A percentile compares a stretch with the other conserved stretches of the same genome.
Conservation (phyloP, 2,329 filamentous ascomycete species). For the Acarospora socialis region DNA sequence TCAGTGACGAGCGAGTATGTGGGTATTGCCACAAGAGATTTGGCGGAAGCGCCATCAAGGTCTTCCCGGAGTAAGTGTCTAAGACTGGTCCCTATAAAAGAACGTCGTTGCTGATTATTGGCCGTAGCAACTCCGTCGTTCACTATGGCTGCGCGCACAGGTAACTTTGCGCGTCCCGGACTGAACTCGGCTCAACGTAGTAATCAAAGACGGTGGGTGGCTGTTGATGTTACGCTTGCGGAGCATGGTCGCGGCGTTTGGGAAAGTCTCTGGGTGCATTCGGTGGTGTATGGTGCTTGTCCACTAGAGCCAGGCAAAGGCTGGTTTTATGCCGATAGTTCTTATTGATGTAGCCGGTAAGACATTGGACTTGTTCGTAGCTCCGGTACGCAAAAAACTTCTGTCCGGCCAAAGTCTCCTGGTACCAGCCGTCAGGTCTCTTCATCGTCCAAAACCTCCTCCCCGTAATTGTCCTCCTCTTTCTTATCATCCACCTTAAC, state of each 20-base stretch:
- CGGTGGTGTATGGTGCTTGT: too few species aligned
- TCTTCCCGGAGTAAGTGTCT: constrained; percentile 68
- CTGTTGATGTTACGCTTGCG: too few species aligned
- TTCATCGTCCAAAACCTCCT: constrained; percentile 60
- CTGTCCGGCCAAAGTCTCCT: too few species aligned
- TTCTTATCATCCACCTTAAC: constrained; percentile 26
- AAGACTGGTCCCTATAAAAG: too few species aligned
- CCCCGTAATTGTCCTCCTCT: constrained; percentile 58
- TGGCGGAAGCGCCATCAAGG: constrained; percentile 78
- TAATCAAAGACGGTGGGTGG: constrained; percentile 12
- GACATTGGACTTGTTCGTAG: too few species aligned
- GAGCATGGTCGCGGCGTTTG: too few species aligned
- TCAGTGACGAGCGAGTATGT: constrained; percentile 80
- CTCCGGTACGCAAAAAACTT: too few species aligned
- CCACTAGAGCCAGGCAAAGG: too few species aligned
- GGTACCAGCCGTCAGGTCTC: constrained; percentile 27
- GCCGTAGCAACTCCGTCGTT: constrained; percentile 43
- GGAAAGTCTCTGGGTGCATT: too few species aligned
- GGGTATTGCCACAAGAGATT: constrained; percentile 87
- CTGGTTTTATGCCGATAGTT: too few species aligned
- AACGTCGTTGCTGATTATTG: not conserved
- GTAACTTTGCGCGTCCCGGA: too few species aligned
- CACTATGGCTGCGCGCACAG: constrained; percentile 63
- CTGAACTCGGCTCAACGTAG: constrained; percentile 14
- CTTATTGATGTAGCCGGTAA: too few species aligned